Conservation (phyloP, 495 filamentous ascomycete genomes). For the Neurospora sp. region DNA sequence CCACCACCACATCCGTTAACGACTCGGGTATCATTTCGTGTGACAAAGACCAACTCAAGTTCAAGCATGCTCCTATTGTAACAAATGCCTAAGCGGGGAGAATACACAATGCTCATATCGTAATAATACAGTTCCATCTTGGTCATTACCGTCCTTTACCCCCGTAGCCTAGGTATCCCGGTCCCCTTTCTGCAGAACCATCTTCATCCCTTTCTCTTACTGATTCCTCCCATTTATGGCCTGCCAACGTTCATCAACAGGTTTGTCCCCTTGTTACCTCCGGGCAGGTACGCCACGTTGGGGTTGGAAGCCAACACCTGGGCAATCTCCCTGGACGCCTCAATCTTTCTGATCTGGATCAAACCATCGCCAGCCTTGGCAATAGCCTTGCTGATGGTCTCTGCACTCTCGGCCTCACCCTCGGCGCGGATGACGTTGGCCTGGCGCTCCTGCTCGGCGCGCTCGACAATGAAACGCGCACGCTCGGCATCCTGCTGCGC, state of each 20-base stretch:
- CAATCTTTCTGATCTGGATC: conserved; percentile 91
- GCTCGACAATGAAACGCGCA: conserved; percentile 95
- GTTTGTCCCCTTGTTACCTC: conserved; percentile 59
- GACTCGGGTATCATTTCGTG: no score
- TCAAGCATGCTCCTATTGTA: not conserved
- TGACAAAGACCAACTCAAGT: not conserved
- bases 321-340: conserved; percentile 94
- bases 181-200: not conserved
- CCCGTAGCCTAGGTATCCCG: not conserved
- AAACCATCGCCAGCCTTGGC: conserved; percentile 87
- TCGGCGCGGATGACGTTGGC: conserved; percentile 96
- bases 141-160: conserved; percentile 4
- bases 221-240: conserved; percentile 12
- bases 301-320: conserved; percentile 81
- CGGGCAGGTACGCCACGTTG: conserved; percentile 91
- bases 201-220: not conserved
- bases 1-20: no score
- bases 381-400: conserved; percentile 86
- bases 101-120: conserved; percentile 16
- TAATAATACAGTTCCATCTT: conserved; percentile 20
- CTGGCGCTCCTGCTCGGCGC: conserved; percentile 97
- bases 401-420: conserved; percentile 92
- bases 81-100: conserved; percentile 18
- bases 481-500: conserved; percentile 98
- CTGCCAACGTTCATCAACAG: conserved; percentile 42